Evolutionary conservation across 768 basidiomycete genomes (phyloP), one percentile per base, ranked within the genome.

Genomic region (Mycena albidolilacea): DNA sequence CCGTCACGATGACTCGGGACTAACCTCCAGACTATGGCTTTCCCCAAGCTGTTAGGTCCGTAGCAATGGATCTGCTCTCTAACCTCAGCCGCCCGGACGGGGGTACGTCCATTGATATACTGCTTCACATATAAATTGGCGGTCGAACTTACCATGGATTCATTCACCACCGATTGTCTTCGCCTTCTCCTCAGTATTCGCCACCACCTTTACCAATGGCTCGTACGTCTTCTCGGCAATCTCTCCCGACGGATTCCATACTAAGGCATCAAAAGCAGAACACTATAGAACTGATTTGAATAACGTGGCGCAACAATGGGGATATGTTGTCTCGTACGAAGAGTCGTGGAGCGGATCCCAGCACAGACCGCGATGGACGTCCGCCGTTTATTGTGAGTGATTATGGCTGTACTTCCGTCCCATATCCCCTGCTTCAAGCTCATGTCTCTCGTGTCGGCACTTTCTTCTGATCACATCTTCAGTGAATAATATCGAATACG

Each of bases 61-160:
- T 14, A 55, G 21, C 62, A 68, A 68, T 72, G 71, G 54, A 64
- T 67, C 70, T 71, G 35, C 57, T 37, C 43, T 30, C 23, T 17
- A 66, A 67, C 23, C 63, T 66, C 64, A 55, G 62, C 59, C 54
- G 50, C 23, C 38, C 58, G 64, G 64, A 67, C 30, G 23, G 65
- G 70, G 41, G 59, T 21, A 67, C 48, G 60, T 41, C 57, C 35
- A 7, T 6, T 0, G 21, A 3, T 57, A 30, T 39, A 39, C 15
- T 14, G 14, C 63, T 48, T 39, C 43, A 19, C 37, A 5, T 71
- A 66, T 61, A 71, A 71, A 66, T 46, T 46, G 37, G 17, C 5
- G 8, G 23, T 23, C 7, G 41, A 8, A n/a, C 38, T 70, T 46
- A 41, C 15, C 30, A 23, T 23, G 17, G 17, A 21, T 46, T 66